Base-by-base conservation (phyloP, 331 rosid genomes). In the Malus hybrid region DNA sequence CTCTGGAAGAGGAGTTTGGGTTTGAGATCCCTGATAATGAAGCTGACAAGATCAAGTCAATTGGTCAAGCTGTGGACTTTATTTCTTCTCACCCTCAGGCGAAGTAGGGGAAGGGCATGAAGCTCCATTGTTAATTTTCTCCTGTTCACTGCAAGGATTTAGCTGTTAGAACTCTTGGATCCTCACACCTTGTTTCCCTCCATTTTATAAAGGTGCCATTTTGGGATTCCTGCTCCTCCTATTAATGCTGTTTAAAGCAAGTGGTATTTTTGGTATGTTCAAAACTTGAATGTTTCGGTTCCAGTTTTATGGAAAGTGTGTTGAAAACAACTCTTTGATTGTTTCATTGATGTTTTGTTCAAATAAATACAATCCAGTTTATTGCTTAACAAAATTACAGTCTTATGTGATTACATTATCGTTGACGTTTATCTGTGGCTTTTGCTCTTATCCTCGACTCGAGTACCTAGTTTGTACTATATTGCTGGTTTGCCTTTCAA, bases 1-100 rank as follows among this genome's bases (percentile, higher is more conserved):
- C 98, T 34, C 87, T 93, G 61, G 98, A 93, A 85, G 98, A 93
- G 80, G 98, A 93, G 80, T 93, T 93, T 82, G 87, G 92, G 42
- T 90, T 93, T 71, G 98, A 90, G 90, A 90, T 93, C 78, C 98
- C 97, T 3, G 98, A 90, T 72, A 89, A 81, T n/a, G 98, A 93
- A 81, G 97, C 97, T 15, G 98, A 90, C 84, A 93, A 88, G 88
- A 93, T 93, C 80, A 86, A 80, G 84, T 85, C 91, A 68, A 77
- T 90, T 48, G 82, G 72, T 27, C 92, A 85, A 52, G 98, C 98
- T 0, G 90, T 90, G 22, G 95, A 93, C 76, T 93, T 87, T 71
- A 90, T 93, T 81, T 81, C 96, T 61, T 90, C 96, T 74, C 97
- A 93, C 70, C 98, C 98, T 56, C 88, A 92, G 86, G 97, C 97